phyloP scores from a whole-genome alignment of 306 rosid species.

The Begonia peltatifolia region DNA sequence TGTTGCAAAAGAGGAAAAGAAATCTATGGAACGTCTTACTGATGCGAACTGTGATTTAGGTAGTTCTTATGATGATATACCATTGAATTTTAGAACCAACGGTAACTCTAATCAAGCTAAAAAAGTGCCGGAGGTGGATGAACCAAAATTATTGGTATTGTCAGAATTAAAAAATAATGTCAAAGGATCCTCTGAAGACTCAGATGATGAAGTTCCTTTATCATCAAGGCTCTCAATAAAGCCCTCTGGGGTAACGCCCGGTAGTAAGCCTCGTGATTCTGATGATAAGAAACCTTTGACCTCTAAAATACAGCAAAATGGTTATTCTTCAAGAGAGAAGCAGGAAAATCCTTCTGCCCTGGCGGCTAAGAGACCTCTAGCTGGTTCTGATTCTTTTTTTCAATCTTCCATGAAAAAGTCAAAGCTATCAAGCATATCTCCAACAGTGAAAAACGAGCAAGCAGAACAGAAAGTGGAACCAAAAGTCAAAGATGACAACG shows the following conservation, averaged over 20 bases:
- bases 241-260: conserved; percentile 16
- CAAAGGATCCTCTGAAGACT: conserved; percentile 18
- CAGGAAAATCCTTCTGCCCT: conserved; percentile 12
- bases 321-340: conserved; percentile 21
- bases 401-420: conserved; percentile 23
- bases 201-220: conserved; percentile 34
- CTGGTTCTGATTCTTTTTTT: conserved; percentile 11
- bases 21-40: conserved; percentile 3
- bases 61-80: conserved; percentile 30
- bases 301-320: conserved; percentile 23
- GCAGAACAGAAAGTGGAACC: conserved; percentile 19
- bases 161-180: conserved; percentile 10
- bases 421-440: conserved; percentile 19
- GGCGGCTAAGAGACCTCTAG: conserved; percentile 37
- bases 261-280: conserved; percentile 13
- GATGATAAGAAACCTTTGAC: conserved; percentile 27
- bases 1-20: conserved; percentile 19
- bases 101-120: conserved; percentile 11
- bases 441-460: conserved; percentile 17
- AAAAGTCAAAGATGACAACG: conserved; percentile 20
- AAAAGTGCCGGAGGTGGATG: conserved; percentile 5
- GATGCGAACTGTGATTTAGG: conserved; percentile 12
- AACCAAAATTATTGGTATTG: background rate
- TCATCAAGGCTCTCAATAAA: conserved; percentile 20
- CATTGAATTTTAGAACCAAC: conserved; percentile 25